Percentiles rank a stretch among this genome's conserved stretches.
Evolutionary conservation across 352 stramenopile genomes (phyloP).

Genomic region (Phytopythium ostracodes): DNA sequence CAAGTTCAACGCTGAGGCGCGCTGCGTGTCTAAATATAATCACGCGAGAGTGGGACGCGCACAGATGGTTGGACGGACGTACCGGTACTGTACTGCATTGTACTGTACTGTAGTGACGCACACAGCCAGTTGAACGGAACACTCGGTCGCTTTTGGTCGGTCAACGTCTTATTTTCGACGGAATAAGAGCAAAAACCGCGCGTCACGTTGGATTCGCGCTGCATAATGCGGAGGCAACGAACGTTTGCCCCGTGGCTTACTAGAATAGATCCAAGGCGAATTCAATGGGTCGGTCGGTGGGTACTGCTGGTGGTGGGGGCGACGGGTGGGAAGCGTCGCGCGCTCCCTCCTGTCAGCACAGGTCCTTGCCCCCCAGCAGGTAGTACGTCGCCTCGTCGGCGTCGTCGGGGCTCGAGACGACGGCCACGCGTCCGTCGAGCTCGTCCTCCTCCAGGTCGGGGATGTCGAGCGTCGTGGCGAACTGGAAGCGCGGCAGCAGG

Average conservation of each 20-base stretch:
- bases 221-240: no score
- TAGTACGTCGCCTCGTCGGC: conserved; percentile 19
- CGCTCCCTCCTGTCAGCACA: neutral
- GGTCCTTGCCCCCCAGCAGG: conserved; percentile 13
- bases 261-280: no score
- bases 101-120: no score
- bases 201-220: no score
- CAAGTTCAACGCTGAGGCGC: conserved; percentile 9
- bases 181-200: no score
- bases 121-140: neutral
- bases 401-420: conserved; percentile 15
- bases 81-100: no score
- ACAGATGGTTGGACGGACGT: neutral
- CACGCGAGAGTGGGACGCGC: neutral
- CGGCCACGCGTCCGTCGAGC: conserved; percentile 11
- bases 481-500: conserved; percentile 58
- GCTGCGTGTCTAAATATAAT: neutral
- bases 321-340: no score
- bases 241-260: no score
- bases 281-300: no score
- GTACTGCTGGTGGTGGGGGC: no score
- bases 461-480: conserved; percentile 52
- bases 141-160: no score
- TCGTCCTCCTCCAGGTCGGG: conserved; percentile 32
- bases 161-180: no score